Base-by-base conservation (phyloP, 148 eudicot genomes). In the Oxyria digyna region DNA sequence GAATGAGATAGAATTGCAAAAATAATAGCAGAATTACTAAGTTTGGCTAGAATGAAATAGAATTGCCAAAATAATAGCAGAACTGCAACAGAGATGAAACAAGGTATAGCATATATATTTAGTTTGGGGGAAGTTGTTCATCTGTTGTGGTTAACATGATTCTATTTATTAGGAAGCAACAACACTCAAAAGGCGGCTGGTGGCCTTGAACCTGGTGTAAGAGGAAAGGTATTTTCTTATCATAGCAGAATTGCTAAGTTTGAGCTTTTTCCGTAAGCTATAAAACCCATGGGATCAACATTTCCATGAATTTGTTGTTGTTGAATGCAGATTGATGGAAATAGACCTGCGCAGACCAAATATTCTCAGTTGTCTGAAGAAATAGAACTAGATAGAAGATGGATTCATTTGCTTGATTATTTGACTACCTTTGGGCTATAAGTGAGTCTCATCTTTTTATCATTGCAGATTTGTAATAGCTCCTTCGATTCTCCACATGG, bases 371-470 rank as follows among this genome's bases (percentile, higher is more conserved):
- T 93, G 57, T 76, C 84, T 23, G 97, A 90, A n/a, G n/a, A n/a
- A n/a, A 72, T 88, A 52, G 85, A 81, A 69, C 62, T 94, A 31
- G 96, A 88, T 74, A 89, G 81, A 64, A 83, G 86, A 82, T 90
- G 89, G 85, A 80, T 87, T 73, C 97, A 92, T 35, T 94, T 94
- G 73, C 91, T 94, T 71, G 97, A 94, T 79, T 94, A 94, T 74
- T 79, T 94, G 38, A 80, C 81, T 75, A 87, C 91, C 26, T 90
- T 83, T 77, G 98, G 97, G 42, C 85, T 94, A n/a, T n/a, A 73
- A 86, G 81, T 71, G 92, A 94, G 54, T 81, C 91, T 11, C 89
- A 94, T 75, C 80, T 94, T n/a, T n/a, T n/a, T n/a, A n/a, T n/a
- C n/a, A n/a, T n/a, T 50, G 40, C 72, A 74, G 80, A 70, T 70